These are phyloP conservation scores for Russula griseocarnosa DNA, from an alignment of 768 basidiomycete genomes.

Conservation along the genomic window DNA sequence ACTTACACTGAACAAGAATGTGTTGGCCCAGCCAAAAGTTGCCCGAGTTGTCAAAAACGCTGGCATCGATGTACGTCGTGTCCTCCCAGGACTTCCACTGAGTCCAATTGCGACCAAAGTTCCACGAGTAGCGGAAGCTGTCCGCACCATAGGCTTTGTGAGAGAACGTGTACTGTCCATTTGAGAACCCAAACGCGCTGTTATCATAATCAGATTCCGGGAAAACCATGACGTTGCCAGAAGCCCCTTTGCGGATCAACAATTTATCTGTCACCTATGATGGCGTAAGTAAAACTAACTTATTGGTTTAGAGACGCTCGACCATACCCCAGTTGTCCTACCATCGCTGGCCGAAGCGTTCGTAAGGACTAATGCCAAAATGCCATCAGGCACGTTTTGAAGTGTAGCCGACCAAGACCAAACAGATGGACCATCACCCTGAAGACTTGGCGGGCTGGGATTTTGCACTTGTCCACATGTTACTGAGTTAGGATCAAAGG, in stretches of 20 bases:
- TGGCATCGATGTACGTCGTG: constrained; percentile 56
- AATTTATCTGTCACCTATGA: constrained; percentile 66
- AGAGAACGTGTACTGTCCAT: constrained; percentile 68
- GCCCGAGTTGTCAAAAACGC: constrained; percentile 45
- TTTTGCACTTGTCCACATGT: constrained; percentile 49
- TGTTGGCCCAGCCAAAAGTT: constrained; percentile 81
- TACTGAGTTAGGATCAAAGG: constrained; percentile 43
- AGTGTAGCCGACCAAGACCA: constrained; percentile 79
- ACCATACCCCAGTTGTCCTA: constrained; percentile 53
- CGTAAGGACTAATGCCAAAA: constrained; percentile 66
- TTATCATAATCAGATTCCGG: constrained; percentile 75
- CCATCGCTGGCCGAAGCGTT: constrained; percentile 46
- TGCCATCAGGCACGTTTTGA: constrained; percentile 72
- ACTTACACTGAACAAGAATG: constrained; percentile 83
- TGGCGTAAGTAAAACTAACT: not conserved
- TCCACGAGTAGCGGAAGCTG: constrained; percentile 78
- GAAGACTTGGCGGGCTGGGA: constrained; percentile 47
- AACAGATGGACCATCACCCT: constrained; percentile 52
- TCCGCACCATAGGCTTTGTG: constrained; percentile 87
- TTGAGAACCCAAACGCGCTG: constrained; percentile 50
- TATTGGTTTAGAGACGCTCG: constrained; percentile 6
- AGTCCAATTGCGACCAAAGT: constrained; percentile 84
- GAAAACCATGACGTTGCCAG: constrained; percentile 82
- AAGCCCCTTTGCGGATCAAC: constrained; percentile 71
- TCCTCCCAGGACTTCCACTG: constrained; percentile 78